Base-by-base conservation (phyloP, 164 flowering plant genomes). In the Malania oleifera region DNA sequence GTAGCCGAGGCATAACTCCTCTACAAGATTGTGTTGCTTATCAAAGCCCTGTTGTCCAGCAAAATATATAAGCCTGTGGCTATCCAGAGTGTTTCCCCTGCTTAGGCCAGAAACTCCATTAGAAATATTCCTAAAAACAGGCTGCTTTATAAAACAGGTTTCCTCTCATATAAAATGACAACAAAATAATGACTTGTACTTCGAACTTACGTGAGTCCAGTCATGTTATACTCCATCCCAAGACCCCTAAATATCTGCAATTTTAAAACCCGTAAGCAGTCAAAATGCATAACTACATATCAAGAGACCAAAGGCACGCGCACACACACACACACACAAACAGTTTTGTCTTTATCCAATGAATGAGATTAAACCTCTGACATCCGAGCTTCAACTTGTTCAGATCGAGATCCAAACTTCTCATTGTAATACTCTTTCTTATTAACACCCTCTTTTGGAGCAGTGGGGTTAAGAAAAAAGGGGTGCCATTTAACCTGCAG, bases 11-110 rank as follows among this genome's bases (percentile, higher is more conserved):
- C 56, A 67, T 23, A 93, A 68, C 70, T 90, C 97, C 67, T 93
- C 96, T 52, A 77, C 89, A 56, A 93, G 91, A 53, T 80, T 66
- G 68, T 88, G 83, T 64, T 93, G 97, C 82, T 88, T 93, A 56
- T 86, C 85, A 37, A 64, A 52, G 53, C 84, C 85, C 62, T 90
- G 90, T 34, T 70, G 65, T 37, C 84, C 92, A 35, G 97, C 92
- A 70, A 77, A 81, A 56, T 76, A 73, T 56, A 93, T 76, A 50
- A 90, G 82, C 71, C 95, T 82, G 71, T 93, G 99, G 70, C 99
- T 90, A 44, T 90, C 96, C 46, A 90, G 35, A 56, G 87, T 79
- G 61, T 70, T 88, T 64, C 99, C 98, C 72, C 98, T 92, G 91
- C 72, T 74, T 52, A 48, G 19, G 6, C 50, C 43, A 15, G n/a